Conservation (phyloP, 805 yeast genomes). For the Ogataea glucozyma region DNA sequence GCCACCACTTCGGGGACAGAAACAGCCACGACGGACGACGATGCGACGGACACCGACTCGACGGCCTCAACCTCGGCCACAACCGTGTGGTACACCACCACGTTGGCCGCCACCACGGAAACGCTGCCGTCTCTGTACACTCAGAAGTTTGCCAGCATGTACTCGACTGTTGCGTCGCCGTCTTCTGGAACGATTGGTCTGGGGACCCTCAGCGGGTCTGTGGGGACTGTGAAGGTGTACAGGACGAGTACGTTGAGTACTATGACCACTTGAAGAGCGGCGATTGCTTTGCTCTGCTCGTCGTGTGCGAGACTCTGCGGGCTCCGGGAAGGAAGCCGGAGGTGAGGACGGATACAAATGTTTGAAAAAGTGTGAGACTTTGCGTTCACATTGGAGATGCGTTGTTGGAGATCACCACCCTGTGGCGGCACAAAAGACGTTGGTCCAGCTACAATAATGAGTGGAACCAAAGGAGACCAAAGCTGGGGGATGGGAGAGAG, state of each 20-base stretch:
- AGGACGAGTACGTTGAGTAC: slow-evolving; percentile 40
- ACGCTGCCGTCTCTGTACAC: slow-evolving; percentile 47
- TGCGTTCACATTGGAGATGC: no score
- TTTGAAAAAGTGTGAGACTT: no score
- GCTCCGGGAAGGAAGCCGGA: no score
- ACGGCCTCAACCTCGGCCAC: slow-evolving; percentile 24
- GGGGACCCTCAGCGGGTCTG: slow-evolving; percentile 66
- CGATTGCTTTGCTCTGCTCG: no score
- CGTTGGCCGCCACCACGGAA: slow-evolving; percentile 52
- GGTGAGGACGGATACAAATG: no score
- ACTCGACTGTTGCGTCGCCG: slow-evolving; percentile 45
- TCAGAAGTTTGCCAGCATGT: slow-evolving; percentile 51
- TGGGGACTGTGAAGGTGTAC: slow-evolving; percentile 59
- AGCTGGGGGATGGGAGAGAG: no score
- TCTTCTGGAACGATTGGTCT: slow-evolving; percentile 72
- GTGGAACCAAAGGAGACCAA: no score
- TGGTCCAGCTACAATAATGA: no score
- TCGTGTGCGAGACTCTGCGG: no score
- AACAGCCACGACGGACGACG: slow-evolving; percentile 11
- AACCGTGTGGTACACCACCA: slow-evolving; percentile 27
- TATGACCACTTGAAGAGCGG: not conserved
- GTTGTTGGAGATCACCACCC: no score
- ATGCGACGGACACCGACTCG: slow-evolving; percentile 24
- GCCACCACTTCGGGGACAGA: slow-evolving; percentile 20
- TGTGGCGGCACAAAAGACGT: no score